Evolutionary conservation across 2,329 filamentous ascomycete species (phyloP).

Genomic region (Emergomyces orientalis): DNA sequence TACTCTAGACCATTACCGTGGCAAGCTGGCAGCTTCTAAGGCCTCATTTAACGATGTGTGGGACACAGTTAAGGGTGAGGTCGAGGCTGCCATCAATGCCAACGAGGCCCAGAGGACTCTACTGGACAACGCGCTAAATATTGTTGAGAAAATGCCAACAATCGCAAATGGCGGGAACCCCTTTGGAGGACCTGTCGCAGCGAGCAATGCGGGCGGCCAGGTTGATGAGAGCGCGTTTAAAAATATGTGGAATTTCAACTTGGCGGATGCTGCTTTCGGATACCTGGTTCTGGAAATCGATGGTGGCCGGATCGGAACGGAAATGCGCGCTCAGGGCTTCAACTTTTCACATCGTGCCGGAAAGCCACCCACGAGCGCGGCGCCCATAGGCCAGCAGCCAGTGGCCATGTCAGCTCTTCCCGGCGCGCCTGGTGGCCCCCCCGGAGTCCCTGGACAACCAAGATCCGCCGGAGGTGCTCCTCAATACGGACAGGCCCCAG

Average conservation of each 20-base stretch:
- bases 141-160: conserved; percentile 96
- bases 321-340: conserved; percentile 98
- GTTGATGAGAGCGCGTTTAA: conserved; percentile 99
- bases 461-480: conserved; percentile 25
- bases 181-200: conserved; percentile 76
- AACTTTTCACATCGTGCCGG: conserved; percentile 94
- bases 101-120: conserved; percentile 92
- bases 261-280: conserved; percentile 94
- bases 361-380: conserved; percentile 51
- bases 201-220: conserved; percentile 63
- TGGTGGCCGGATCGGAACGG: conserved; percentile 88
- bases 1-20: conserved; percentile 93
- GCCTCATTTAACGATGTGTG: conserved; percentile 98
- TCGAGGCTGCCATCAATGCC: conserved; percentile 84
- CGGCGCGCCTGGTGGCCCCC: conserved; percentile 20
- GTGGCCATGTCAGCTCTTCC: conserved; percentile 9
- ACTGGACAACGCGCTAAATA: conserved; percentile 77
- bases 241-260: conserved; percentile 99
- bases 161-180: conserved; percentile 93
- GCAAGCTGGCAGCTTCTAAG: conserved; percentile 94
- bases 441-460: conserved; percentile 29
- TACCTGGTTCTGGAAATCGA: conserved; percentile 94
- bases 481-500: conserved; percentile 35
- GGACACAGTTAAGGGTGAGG: conserved; percentile 95
- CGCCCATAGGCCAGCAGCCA: conserved; percentile 15